A percentile compares a stretch with the other conserved stretches of the same genome.
phyloP scores from a whole-genome alignment of 495 filamentous ascomycete species.

The Penicillium parvum region DNA sequence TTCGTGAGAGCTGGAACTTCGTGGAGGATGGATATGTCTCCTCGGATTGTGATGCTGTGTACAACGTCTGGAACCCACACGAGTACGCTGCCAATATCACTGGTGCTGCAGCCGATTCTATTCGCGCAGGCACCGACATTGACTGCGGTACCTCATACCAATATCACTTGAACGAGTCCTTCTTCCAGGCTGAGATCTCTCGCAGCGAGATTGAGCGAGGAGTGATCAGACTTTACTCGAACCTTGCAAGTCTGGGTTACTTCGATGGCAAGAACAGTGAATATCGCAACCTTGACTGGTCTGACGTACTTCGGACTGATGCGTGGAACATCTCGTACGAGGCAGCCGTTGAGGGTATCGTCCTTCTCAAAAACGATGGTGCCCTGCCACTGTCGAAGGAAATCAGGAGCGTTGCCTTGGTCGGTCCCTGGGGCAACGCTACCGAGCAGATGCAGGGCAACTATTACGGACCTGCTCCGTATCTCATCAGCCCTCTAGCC shows the following conservation, averaged over 20 bases:
- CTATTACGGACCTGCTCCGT: constrained; percentile 54
- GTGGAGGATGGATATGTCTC: constrained; percentile 52
- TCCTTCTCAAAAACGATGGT: constrained; percentile 59
- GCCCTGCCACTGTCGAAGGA: constrained; percentile 44
- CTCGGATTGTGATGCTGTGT: constrained; percentile 54
- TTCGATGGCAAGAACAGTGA: constrained; percentile 48
- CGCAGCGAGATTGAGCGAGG: constrained; percentile 48
- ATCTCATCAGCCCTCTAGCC: constrained; percentile 50
- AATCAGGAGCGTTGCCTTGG: constrained; percentile 46
- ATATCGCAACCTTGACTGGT: constrained; percentile 51
- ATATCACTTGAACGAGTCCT: constrained; percentile 43
- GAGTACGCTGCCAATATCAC: constrained; percentile 43
- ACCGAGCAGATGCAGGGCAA: constrained; percentile 59
- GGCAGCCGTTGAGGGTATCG: constrained; percentile 56
- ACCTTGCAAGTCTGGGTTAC: constrained; percentile 53
- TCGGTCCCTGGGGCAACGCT: constrained; percentile 58
- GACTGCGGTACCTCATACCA: constrained; percentile 58
- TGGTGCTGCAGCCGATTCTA: constrained; percentile 46
- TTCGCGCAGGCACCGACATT: constrained; percentile 59
- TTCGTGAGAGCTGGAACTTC: constrained; percentile 48
- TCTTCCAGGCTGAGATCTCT: constrained; percentile 44
- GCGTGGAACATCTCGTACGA: constrained; percentile 53
- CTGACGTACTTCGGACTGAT: constrained; percentile 47
- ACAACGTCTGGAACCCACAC: constrained; percentile 55
- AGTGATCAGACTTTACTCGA: constrained; percentile 52